These are phyloP conservation scores for Litchi chinensis DNA, from an alignment of 345 rosid genomes.

Conservation along the genomic window DNA sequence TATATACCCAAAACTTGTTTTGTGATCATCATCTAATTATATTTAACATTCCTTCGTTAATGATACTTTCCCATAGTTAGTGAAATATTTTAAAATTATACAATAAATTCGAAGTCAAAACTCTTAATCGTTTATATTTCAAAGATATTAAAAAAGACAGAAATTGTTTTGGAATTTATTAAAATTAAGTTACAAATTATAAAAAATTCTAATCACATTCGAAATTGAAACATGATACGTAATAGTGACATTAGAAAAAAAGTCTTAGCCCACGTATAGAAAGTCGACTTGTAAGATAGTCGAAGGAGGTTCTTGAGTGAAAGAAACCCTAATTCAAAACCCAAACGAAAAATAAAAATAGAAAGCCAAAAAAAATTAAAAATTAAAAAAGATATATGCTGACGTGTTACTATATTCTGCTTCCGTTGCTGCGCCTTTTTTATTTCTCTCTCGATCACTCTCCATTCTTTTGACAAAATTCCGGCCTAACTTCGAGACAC, in stretches of 20 bases:
- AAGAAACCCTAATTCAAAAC: constrained; percentile 50
- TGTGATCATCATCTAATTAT: too few relatives aligned
- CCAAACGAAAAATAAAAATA: neutral
- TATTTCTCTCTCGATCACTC: neutral
- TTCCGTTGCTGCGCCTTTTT: neutral
- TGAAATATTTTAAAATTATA: too few relatives aligned
- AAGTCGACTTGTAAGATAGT: constrained; percentile 2
- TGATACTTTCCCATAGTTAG: too few relatives aligned
- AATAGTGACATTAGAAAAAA: neutral
- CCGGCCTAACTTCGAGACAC: constrained; percentile 42
- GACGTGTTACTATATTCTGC: constrained; percentile 28
- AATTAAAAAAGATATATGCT: neutral
- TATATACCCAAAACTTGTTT: neutral
- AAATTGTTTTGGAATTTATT: too few relatives aligned
- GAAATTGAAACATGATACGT: neutral
- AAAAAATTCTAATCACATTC: too few relatives aligned
- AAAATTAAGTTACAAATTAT: too few relatives aligned
- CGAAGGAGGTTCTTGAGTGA: constrained; percentile 43
- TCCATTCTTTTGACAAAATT: constrained; percentile 19
- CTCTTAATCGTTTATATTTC: too few relatives aligned
- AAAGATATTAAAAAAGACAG: too few relatives aligned
- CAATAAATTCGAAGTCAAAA: too few relatives aligned
- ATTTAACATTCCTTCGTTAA: too few relatives aligned
- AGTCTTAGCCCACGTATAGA: neutral
- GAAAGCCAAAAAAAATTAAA: neutral